A percentile compares a stretch with the other conserved stretches of the same genome.
Evolutionary conservation across 75 land plant species (phyloP).

Genomic region (Pinus tabuliformis): DNA sequence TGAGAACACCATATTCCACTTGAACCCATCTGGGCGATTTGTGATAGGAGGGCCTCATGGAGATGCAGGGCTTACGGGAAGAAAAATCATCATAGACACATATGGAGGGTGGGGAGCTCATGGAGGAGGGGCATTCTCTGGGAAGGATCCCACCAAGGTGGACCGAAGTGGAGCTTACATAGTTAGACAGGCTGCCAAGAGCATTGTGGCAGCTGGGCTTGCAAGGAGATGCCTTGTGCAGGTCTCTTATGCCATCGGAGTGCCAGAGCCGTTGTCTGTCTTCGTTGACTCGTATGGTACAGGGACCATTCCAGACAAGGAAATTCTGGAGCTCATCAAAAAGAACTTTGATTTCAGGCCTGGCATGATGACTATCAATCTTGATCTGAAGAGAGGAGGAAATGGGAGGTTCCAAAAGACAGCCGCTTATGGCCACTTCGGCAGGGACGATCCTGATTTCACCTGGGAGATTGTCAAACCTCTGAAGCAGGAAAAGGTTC

Average conservation of each 20-base stretch:
- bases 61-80: constrained; percentile 70
- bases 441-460: constrained; percentile 69
- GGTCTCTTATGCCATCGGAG: constrained; percentile 39
- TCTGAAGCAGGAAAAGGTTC: neutral
- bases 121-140: constrained; percentile 33
- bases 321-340: constrained; percentile 59
- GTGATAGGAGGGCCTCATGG: constrained; percentile 80
- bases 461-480: constrained; percentile 54
- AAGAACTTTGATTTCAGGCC: constrained; percentile 70
- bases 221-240: constrained; percentile 53
- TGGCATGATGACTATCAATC: constrained; percentile 67
- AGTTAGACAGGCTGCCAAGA: constrained; percentile 73
- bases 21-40: constrained; percentile 68
- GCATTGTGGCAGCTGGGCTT: constrained; percentile 59
- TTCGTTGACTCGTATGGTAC: constrained; percentile 36
- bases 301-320: constrained; percentile 54
- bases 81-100: constrained; percentile 50
- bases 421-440: constrained; percentile 75
- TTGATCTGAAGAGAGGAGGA: constrained; percentile 63
- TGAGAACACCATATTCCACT: constrained; percentile 69
- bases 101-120: constrained; percentile 28
- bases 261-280: constrained; percentile 31
- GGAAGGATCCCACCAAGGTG: constrained; percentile 54
- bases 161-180: constrained; percentile 57
- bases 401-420: constrained; percentile 70